Conservation (phyloP, 2,329 filamentous ascomycete species). For the Colletotrichum tamarilloi region DNA sequence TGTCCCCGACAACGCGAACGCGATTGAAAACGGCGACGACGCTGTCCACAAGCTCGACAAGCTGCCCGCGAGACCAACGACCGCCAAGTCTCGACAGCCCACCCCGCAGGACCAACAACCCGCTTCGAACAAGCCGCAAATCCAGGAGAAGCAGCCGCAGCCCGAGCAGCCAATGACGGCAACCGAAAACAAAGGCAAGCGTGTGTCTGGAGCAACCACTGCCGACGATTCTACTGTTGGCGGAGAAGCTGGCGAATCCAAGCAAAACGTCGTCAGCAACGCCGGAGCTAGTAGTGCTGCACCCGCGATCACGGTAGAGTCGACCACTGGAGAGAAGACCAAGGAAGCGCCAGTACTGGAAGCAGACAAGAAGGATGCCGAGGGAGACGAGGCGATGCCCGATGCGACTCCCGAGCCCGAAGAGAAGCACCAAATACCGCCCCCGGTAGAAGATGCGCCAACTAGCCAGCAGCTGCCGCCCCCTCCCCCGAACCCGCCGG, state of each 20-base stretch:
- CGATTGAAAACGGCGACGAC: constrained; percentile 61
- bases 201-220: constrained; percentile 57
- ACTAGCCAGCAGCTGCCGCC: constrained; percentile 51
- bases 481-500: constrained; percentile 56
- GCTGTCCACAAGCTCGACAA: constrained; percentile 70
- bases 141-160: constrained; percentile 62
- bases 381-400: constrained; percentile 75
- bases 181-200: constrained; percentile 55
- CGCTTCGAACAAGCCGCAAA: constrained; percentile 52
- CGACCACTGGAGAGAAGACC: constrained; percentile 37
- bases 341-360: constrained; percentile 36
- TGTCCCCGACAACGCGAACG: constrained; percentile 69
- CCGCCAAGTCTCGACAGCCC: constrained; percentile 63
- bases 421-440: constrained; percentile 53
- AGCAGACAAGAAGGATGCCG: constrained; percentile 54
- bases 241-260: constrained; percentile 59
- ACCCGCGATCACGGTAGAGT: constrained; percentile 49
- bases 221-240: constrained; percentile 57
- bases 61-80: constrained; percentile 64
- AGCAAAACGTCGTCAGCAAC: constrained; percentile 50
- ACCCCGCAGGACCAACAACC: constrained; percentile 62
- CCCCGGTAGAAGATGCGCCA: constrained; percentile 51
- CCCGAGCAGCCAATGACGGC: constrained; percentile 45
- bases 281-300: constrained; percentile 47
- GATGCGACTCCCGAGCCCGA: constrained; percentile 67